Evolutionary conservation across 345 rosid genomes (phyloP).

Genomic region (Gossypium bickii): DNA sequence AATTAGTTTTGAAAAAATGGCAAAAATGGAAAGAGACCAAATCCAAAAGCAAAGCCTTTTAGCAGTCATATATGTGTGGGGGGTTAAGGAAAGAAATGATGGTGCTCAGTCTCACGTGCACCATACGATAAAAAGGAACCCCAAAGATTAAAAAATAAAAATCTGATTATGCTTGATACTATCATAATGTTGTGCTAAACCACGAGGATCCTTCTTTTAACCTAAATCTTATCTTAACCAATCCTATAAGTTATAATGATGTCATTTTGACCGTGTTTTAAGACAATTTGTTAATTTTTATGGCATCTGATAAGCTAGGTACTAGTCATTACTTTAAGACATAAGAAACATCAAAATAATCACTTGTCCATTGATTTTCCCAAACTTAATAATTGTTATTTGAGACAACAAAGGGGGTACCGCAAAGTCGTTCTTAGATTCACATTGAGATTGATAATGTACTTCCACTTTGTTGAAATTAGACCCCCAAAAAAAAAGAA

Average conservation of each 20-base stretch:
- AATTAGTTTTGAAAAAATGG: not conserved
- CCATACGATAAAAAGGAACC: slow-evolving; percentile 13
- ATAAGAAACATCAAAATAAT: slow-evolving; percentile 7
- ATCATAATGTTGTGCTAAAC: slow-evolving; percentile 28
- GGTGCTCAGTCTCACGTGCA: slow-evolving; percentile 38
- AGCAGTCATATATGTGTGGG: not conserved
- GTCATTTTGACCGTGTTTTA: slow-evolving; percentile 17
- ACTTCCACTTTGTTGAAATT: slow-evolving; percentile 27
- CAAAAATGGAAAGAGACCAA: not conserved
- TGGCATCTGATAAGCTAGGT: slow-evolving; percentile 17
- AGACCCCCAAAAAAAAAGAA: not conserved
- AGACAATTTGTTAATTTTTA: slow-evolving; percentile 22
- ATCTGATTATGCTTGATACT: slow-evolving; percentile 22
- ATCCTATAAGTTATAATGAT: slow-evolving; percentile 22
- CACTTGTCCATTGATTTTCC: slow-evolving; percentile 3
- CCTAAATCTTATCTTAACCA: not conserved
- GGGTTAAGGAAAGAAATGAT: slow-evolving; percentile 26
- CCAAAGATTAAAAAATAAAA: not conserved
- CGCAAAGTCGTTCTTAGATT: slow-evolving; percentile 28
- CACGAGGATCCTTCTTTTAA: slow-evolving; percentile 22
- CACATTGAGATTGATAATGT: slow-evolving; percentile 22
- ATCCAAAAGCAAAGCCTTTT: slow-evolving; percentile 10
- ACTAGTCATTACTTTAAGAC: not conserved
- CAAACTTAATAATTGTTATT: slow-evolving; percentile 13
- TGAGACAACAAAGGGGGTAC: slow-evolving; percentile 9